A percentile compares a stretch with the other conserved stretches of the same genome.
phyloP scores from a whole-genome alignment of 208 protist species.

The Trypanosomatidae sp. region DNA sequence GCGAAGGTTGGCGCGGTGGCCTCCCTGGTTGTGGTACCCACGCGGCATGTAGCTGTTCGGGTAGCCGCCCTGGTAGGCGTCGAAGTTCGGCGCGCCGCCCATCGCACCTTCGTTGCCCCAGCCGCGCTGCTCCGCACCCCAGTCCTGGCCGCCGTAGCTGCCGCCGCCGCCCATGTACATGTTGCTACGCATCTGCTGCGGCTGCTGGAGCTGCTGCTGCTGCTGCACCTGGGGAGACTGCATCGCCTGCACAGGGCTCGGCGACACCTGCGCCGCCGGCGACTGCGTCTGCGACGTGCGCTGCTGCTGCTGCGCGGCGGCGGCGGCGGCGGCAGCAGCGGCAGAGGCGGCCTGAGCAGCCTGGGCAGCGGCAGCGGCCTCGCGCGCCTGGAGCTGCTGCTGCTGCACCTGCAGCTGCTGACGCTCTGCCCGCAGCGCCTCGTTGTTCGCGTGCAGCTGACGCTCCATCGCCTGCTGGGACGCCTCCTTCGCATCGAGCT shows the following conservation, averaged over 20 bases:
- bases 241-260: constrained; percentile 9
- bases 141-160: constrained; percentile 11
- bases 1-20: constrained; percentile 13
- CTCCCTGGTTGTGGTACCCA: constrained; percentile 10
- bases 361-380: constrained; percentile 11
- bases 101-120: constrained; percentile 18
- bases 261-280: constrained; percentile 22
- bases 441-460: constrained; percentile 37
- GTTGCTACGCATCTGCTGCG: constrained; percentile 17
- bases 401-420: constrained; percentile 45
- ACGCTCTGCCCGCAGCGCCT: constrained; percentile 34
- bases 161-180: constrained; percentile 30
- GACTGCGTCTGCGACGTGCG: constrained; percentile 27
- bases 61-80: constrained; percentile 20
- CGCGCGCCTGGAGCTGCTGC: constrained; percentile 30
- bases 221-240: constrained; percentile 14
- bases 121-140: constrained; percentile 24
- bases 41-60: constrained; percentile 3
- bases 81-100: constrained; percentile 14
- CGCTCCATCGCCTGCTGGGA: constrained; percentile 33
- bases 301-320: neutral
- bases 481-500: constrained; percentile 44
- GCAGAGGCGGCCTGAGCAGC: no score
- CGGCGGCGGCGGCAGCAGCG: no score
- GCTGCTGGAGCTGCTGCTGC: constrained; percentile 23